Conservation (phyloP, 1,284 basidiomycete genomes). For the Melampsora americana region DNA sequence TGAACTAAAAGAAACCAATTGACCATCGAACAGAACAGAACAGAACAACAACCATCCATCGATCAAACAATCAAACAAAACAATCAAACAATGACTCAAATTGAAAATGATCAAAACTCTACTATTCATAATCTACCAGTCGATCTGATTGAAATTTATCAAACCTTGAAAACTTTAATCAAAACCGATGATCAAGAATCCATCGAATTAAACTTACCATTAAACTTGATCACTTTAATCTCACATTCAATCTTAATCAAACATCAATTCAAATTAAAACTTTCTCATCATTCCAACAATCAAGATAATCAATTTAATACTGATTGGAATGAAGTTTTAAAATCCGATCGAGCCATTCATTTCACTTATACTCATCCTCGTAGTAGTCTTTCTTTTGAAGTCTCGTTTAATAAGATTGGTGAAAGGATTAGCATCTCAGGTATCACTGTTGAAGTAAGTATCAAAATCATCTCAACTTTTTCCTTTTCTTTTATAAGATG, state of each 20-base stretch:
- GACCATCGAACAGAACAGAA: too few species aligned
- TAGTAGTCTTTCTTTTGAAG: conserved; percentile 17
- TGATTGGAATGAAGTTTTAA: neutral
- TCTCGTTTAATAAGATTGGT: conserved; percentile 25
- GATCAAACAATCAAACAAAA: too few species aligned
- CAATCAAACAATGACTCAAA: conserved; percentile 10
- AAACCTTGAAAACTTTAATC: neutral
- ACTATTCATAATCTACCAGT: conserved; percentile 10
- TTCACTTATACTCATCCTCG: conserved; percentile 14
- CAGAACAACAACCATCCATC: too few species aligned
- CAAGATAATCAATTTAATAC: neutral
- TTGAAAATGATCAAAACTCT: neutral
- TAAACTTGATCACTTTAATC: conserved; percentile 17
- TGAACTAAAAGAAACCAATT: too few species aligned
- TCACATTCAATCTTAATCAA: conserved; percentile 17
- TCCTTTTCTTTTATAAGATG: too few species aligned
- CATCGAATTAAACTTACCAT: neutral
- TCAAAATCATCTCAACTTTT: too few species aligned
- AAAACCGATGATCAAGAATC: neutral
- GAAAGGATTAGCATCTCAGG: conserved; percentile 16
- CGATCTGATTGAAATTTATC: conserved; percentile 11
- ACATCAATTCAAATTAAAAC: conserved; percentile 7
- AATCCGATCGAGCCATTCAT: neutral
- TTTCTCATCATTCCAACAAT: neutral
- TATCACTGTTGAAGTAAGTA: conserved; percentile 19